Percentiles rank a stretch among this genome's conserved stretches.
These are phyloP conservation scores for Scedosporium apiospermum DNA, from an alignment of 2,329 filamentous ascomycete species.

Conservation along the genomic window DNA sequence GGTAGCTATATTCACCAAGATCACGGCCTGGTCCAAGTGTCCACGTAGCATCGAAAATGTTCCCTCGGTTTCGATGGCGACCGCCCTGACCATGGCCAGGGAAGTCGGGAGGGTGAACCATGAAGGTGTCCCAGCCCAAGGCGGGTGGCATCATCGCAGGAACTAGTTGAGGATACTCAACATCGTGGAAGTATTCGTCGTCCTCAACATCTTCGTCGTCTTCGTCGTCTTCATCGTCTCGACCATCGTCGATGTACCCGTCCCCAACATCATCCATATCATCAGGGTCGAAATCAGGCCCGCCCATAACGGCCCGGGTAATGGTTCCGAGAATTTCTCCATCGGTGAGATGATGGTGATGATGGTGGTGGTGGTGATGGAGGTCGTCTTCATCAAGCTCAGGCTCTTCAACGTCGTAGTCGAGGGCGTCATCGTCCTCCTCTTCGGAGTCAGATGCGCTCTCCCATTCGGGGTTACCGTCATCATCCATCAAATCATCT, in stretches of 20 bases:
- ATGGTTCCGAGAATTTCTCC: constrained; percentile 40
- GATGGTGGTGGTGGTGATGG: constrained; percentile 15
- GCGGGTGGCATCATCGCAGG: constrained; percentile 33
- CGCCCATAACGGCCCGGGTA: constrained; percentile 45
- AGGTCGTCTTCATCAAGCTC: constrained; percentile 39
- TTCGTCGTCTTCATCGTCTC: constrained; percentile 54
- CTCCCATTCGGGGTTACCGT: constrained; percentile 52
- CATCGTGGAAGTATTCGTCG: constrained; percentile 53
- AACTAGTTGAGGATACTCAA: constrained; percentile 44
- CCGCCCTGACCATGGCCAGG: neutral
- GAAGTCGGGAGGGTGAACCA: constrained; percentile 9
- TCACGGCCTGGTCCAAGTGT: constrained; percentile 36
- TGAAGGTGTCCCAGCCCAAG: constrained; percentile 44
- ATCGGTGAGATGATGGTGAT: constrained; percentile 16
- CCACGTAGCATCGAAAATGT: constrained; percentile 20
- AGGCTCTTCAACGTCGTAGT: constrained; percentile 3
- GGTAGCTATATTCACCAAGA: constrained; percentile 38
- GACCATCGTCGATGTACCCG: constrained; percentile 42
- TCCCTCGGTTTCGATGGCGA: neutral
- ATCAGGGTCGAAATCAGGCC: constrained; percentile 41
- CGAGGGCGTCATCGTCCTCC: constrained; percentile 40
- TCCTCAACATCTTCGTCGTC: constrained; percentile 65
- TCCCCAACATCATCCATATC: constrained; percentile 42
- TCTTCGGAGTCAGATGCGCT: constrained; percentile 46
- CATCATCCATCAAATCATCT: constrained; percentile 48